Conservation (phyloP, 2,329 filamentous ascomycete species). For the Penicillium oxalicum region DNA sequence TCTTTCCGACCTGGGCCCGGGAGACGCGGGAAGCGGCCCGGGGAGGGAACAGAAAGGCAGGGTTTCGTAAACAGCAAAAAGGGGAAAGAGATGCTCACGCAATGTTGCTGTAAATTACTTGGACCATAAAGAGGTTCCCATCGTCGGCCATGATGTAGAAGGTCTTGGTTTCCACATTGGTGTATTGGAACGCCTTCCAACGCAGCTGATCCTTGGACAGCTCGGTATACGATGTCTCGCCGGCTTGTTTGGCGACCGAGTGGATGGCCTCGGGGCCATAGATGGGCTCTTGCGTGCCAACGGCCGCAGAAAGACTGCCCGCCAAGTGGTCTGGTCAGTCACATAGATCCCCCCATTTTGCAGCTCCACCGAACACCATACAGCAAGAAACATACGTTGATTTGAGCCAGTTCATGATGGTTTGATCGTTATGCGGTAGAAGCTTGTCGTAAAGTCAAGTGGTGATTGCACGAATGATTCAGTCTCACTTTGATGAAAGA, state of each 20-base stretch:
- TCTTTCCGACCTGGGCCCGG: background rate
- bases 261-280: slow-evolving; percentile 86
- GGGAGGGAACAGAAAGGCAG: background rate
- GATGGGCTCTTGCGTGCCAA: slow-evolving; percentile 92
- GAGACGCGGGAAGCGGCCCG: background rate
- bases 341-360: slow-evolving; percentile 10
- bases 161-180: slow-evolving; percentile 87
- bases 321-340: slow-evolving; percentile 45
- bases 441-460: background rate
- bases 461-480: too few species aligned
- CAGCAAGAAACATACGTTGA: slow-evolving; percentile 60
- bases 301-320: slow-evolving; percentile 63
- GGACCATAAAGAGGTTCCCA: slow-evolving; percentile 70
- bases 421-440: slow-evolving; percentile 19
- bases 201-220: slow-evolving; percentile 69
- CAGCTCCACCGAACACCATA: slow-evolving; percentile 4
- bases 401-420: slow-evolving; percentile 92
- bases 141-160: slow-evolving; percentile 83
- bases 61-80: background rate
- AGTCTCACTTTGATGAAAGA: too few species aligned
- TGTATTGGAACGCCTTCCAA: slow-evolving; percentile 76
- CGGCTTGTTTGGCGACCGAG: slow-evolving; percentile 75
- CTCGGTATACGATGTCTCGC: slow-evolving; percentile 73
- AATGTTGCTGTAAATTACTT: slow-evolving; percentile 97
- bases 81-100: slow-evolving; percentile 54